Conservation (phyloP, 225 moss, liverwort and hornwort genomes). For the Polytrichum commune region DNA sequence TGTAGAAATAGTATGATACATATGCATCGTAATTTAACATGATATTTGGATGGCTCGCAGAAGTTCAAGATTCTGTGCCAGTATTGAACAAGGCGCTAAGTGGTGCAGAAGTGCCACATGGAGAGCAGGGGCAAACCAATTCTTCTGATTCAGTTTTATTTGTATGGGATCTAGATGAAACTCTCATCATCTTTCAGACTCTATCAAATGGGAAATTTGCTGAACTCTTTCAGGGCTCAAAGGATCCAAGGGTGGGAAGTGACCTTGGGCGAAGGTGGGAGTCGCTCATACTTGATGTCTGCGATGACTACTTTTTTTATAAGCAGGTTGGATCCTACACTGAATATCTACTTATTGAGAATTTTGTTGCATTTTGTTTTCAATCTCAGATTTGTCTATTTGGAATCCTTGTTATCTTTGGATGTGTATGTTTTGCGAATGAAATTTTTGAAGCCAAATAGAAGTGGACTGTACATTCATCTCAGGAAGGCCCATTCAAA, state of each 20-base stretch:
- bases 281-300: conserved; percentile 37
- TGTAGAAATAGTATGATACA: neutral
- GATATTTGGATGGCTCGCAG: conserved; percentile 11
- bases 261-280: conserved; percentile 47
- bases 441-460: too few species aligned
- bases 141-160: conserved; percentile 35
- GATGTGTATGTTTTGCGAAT: too few species aligned
- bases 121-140: neutral
- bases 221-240: conserved; percentile 25
- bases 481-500: too few species aligned
- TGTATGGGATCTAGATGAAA: conserved; percentile 53
- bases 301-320: conserved; percentile 43
- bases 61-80: conserved; percentile 1
- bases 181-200: conserved; percentile 44
- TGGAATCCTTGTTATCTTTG: too few species aligned
- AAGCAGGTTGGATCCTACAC: conserved; percentile 23
- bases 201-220: conserved; percentile 38
- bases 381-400: neutral
- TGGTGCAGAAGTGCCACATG: neutral
- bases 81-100: neutral
- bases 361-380: neutral
- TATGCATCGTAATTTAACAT: neutral
- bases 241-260: conserved; percentile 26
- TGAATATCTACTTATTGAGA: too few species aligned
- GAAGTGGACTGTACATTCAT: too few species aligned